Evolutionary conservation across 345 rosid species (phyloP).

Genomic region (Eucalyptus grandis): DNA sequence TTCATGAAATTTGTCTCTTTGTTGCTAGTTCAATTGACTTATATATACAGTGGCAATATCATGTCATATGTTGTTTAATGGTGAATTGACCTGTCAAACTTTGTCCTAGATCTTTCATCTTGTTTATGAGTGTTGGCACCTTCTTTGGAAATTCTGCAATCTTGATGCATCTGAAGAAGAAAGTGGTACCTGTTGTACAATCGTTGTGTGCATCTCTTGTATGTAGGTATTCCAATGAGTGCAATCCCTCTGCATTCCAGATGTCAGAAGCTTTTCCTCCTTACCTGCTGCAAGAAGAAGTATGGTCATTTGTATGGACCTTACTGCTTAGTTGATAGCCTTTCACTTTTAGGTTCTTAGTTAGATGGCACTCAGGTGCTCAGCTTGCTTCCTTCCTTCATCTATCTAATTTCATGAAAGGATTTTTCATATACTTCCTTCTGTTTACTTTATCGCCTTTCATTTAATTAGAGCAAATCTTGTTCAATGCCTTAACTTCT

Average conservation of each 20-base stretch:
- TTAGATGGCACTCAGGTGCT: background rate
- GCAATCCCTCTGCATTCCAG: background rate
- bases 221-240: background rate
- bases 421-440: background rate
- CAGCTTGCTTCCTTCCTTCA: background rate
- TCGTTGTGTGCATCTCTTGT: background rate
- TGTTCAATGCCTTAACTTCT: background rate
- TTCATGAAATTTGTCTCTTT: background rate
- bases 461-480: background rate
- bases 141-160: background rate
- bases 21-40: background rate
- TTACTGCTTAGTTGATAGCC: background rate
- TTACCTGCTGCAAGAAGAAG: background rate
- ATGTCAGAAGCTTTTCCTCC: background rate
- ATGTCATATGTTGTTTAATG: background rate
- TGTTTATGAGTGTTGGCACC: background rate
- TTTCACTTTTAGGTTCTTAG: background rate
- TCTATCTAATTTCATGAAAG: background rate
- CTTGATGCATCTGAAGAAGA: background rate
- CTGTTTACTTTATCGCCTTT: background rate
- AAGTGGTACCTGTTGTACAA: background rate
- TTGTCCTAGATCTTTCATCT: background rate
- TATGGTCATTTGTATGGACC: background rate
- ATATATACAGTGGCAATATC: background rate
- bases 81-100: background rate